Conservation (phyloP, 2,329 filamentous ascomycete species). For the Fonsecaea pedrosoi region DNA sequence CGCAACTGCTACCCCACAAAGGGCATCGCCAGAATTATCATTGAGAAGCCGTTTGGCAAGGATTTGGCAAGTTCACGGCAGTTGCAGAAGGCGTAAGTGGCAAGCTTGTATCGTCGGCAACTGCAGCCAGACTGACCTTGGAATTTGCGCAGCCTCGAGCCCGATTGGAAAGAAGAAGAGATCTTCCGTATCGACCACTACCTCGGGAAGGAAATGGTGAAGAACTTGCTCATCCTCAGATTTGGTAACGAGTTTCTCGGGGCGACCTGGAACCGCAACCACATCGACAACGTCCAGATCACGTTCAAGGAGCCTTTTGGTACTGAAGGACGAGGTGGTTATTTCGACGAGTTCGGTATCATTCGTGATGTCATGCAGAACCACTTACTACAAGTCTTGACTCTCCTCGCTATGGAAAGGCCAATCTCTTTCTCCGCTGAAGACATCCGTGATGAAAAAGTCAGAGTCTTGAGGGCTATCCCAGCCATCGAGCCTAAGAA, state of each 20-base stretch:
- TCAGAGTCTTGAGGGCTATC: slow-evolving; percentile 91
- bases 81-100: slow-evolving; percentile 75
- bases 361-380: slow-evolving; percentile 99
- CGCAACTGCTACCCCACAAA: slow-evolving; percentile 92
- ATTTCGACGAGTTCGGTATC: slow-evolving; percentile 99
- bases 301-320: slow-evolving; percentile 99
- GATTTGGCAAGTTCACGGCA: slow-evolving; percentile 92
- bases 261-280: slow-evolving; percentile 97
- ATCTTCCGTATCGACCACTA: slow-evolving; percentile 99
- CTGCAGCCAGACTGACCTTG: slow-evolving; percentile 10
- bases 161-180: slow-evolving; percentile 98
- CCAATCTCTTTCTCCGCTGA: slow-evolving; percentile 98
- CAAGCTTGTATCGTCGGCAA: background rate
- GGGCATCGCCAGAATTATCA: slow-evolving; percentile 92
- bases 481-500: slow-evolving; percentile 98
- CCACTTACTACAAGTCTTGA: slow-evolving; percentile 95
- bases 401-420: slow-evolving; percentile 95
- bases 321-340: slow-evolving; percentile 95
- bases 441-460: slow-evolving; percentile 97
- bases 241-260: slow-evolving; percentile 99
- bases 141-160: slow-evolving; percentile 65
- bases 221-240: slow-evolving; percentile 97
- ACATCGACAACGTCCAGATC: slow-evolving; percentile 99
- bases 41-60: slow-evolving; percentile 99
- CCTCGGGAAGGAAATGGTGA: slow-evolving; percentile 99